Base-by-base conservation (phyloP, 2,329 filamentous ascomycete species). In the Cytospora paraplurivora region DNA sequence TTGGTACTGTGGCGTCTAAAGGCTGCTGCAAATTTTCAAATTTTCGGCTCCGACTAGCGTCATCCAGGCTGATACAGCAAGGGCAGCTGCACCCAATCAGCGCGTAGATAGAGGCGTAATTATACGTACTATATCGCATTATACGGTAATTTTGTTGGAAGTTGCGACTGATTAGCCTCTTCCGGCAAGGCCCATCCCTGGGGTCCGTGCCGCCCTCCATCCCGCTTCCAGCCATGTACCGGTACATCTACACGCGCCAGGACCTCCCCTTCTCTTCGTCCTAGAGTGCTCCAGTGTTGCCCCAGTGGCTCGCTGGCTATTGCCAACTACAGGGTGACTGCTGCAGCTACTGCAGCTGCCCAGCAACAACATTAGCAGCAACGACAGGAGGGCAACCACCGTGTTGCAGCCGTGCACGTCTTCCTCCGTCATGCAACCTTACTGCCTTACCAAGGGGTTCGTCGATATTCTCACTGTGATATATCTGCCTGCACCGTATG, bases 1-100 rank as follows among this genome's bases (percentile, higher is more conserved):
- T 71, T 63, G 59, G 47, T 57, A 54, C 55, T 63, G 61, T 78
- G 77, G 77, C 77, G 77, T 72, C 73, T 72, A 67, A 69, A 73
- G 44, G 44, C 71, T 74, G 73, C 72, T 69, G 74, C 56, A 32
- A 52, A 50, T 62, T 63, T 44, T 55, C 51, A 61, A 44, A 37
- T 61, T 61, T 61, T 61, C 59, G 59, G 51, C 59, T 61, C 51
- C 49, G 38, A 61, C 51, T 61, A 61, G 59, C 49, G 59, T 51
- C 51, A 44, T 53, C 50, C 32, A 55, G 38, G 52, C 35, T 21
- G 44, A 17, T 47, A n/a, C 44, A 47, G 21, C 19, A 7, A 44
- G 44, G 52, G 38, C 32, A n/a, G 50, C 49, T 63, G 55, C 55
- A 59, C 35, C 61, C 61, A 63, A 63, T 63, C 13, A 63, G 38